Base-by-base conservation (phyloP, 768 basidiomycete genomes). In the Boletus subcaerulescens region DNA sequence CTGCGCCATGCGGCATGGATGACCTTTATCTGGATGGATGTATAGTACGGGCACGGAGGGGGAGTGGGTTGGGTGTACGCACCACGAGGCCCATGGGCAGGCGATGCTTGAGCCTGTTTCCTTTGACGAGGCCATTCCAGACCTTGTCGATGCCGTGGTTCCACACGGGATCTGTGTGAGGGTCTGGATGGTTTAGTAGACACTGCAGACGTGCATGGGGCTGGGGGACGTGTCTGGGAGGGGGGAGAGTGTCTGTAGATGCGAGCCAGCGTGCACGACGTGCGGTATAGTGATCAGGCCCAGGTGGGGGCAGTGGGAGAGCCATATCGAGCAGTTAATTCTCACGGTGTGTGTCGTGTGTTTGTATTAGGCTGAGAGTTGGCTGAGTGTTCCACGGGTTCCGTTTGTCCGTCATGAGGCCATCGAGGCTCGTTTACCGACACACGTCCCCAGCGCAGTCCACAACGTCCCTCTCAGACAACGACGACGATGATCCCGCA, bases 381-480 rank as follows among this genome's bases (percentile, higher is more conserved):
- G 29, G 29, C 29, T 29, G 29, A 29, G 29, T 0, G 8, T 29
- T 24, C 8, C 29, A 29, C 29, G 24, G 2, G 39, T 43, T 43
- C 22, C 20, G 43, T 60, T 40, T 2, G 40, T 33, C 48, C 45
- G 48, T 42, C 60, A 61, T 67, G 58, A 60, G 70, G 54, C 60
- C 72, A 55, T 61, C 72, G 56, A 65, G 71, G 52, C 67, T 71
- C 60, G 74, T 65, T 18, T 76, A 74, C 61, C 55, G 67, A 42
- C 64, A 65, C 53, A 75, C 65, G 73, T 86, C 76, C 63, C 80
- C 72, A 2, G 77, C 82, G n/a, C 86, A 86, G 60, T 90, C 89
- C 5, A 82, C 79, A 10, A 89, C 86, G n/a, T 90, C 89, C 17
- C 77, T 90, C 58, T 90, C 88, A 33, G 88, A 88, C 72, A 82